Evolutionary conservation across 192 early-diverging fungal species (phyloP), one percentile per base, ranked within the genome.

Genomic region (Coemansia sp.): DNA sequence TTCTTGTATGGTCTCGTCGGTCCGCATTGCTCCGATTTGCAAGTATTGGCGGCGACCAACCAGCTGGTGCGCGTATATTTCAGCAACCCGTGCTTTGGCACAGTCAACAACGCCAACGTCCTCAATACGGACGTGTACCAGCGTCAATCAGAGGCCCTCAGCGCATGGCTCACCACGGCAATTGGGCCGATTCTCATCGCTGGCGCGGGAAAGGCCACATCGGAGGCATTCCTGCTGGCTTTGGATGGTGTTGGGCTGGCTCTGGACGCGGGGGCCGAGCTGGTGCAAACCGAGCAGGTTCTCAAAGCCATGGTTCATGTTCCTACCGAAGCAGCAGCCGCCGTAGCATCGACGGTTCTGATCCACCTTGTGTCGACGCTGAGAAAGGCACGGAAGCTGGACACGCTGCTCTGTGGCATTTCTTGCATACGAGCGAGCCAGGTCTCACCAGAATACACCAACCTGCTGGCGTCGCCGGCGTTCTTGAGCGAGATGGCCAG

Each of bases 61-160:
- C 33, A 38, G 27, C 53, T 71, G 9, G 61, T 54, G 2, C 26
- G 44, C 3, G 49, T 36, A 7, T 71, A 71, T 37, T 71, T 60
- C 38, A 38, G 51, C 42, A 51, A 64, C 18, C 27, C 30, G 23
- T 60, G 56, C 19, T 59, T 71, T 64, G 60, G 68, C 8, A 57
- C 64, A 0, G 22, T 37, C 27, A 38, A 33, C 22, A 60, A 51
- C 17, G 31, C 37, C 18, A 43, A 50, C 31, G 37, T 43, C 10
- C 39, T 33, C 4, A 38, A 27, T 20, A 26, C 52, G 30, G 53
- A 49, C n/a, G 27, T 71, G 11, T 46, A 58, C 48, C 32, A 50
- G 35, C 33, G 16, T 4, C 56, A 60, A 45, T 44, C 31, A 0
- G 45, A 26, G 7, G 26, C 40, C n/a, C 56, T 71, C 3, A 39